Base-by-base conservation (phyloP, 441 rosid species). In the Pelargonium citronellum region DNA sequence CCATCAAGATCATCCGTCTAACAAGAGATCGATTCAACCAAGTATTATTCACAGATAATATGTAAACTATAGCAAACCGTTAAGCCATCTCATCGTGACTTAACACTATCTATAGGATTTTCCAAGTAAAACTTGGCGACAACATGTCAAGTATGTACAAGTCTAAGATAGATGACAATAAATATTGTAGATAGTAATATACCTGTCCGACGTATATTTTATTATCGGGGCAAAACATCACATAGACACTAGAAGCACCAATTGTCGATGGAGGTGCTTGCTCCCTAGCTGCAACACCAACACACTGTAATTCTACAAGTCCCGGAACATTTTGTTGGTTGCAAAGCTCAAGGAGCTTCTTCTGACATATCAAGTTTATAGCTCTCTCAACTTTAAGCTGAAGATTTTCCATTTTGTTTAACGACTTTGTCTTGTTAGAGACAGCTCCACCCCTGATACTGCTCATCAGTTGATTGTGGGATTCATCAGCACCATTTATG, bases 1-100 rank as follows among this genome's bases (percentile, higher is more conserved):
- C 98, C 96, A 57, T 88, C 95, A 69, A 95, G 92, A 85, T 95
- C 93, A 83, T 95, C 99, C 1, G 95, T 92, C 99, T 89, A 86
- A 66, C 43, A 53, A 71, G 74, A 55, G 57, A 22, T 9, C 37
- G 16, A 70, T 53, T 53, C 17, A n/a, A 53, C 16, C 3, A 53
- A 53, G 3, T 27, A 27, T 27, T 27, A 27, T 27, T 27, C 1
- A 27, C 30, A 27, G 30, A 27, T 27, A 27, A 27, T 27, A 27
- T 27, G 2, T 27, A 27, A 27, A 27, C 30, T 27, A 27, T 27
- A 27, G 30, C 2, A 27, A 27, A 0, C 27, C 27, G 27, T 2
- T 24, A 24, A 24, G 27, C 27, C 27, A 24, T 24, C 30, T 27
- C 30, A 27, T 27, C 30, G 30, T 27, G 30, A 27, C 30, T 27